Conservation (phyloP, 495 filamentous ascomycete genomes). For the Oleoguttula mirabilis region DNA sequence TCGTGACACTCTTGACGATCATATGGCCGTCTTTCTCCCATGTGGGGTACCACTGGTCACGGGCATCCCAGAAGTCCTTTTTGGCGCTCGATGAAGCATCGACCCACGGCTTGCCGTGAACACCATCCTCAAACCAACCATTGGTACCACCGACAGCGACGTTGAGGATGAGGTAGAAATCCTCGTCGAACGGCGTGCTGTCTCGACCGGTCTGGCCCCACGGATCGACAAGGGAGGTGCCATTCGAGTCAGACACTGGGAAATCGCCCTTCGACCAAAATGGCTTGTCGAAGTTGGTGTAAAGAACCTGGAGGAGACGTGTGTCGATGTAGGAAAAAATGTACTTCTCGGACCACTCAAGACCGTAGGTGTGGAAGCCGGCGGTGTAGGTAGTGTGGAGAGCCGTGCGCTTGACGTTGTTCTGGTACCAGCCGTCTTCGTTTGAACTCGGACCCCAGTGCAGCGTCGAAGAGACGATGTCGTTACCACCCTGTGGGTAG, state of each 20-base stretch:
- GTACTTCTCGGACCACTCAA: constrained; percentile 84
- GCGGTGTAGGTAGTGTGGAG: constrained; percentile 63
- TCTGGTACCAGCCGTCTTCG: constrained; percentile 63
- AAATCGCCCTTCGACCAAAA: constrained; percentile 69
- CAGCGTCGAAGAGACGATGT: constrained; percentile 66
- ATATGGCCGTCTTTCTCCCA: constrained; percentile 58
- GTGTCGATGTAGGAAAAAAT: constrained; percentile 78
- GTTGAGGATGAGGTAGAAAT: constrained; percentile 73
- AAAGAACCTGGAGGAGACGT: constrained; percentile 65
- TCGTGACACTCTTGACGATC: constrained; percentile 60
- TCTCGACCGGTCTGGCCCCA: constrained; percentile 53
- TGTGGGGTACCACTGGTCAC: constrained; percentile 58
- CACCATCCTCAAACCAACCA: constrained; percentile 68
- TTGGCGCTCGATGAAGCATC: constrained; percentile 51
- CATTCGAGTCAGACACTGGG: constrained; percentile 53
- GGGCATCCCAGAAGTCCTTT: constrained; percentile 62
- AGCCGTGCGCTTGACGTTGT: constrained; percentile 61
- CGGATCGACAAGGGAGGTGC: constrained; percentile 51
- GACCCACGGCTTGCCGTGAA: constrained; percentile 66
- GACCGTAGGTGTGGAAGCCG: constrained; percentile 58
- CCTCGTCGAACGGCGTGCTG: constrained; percentile 67
- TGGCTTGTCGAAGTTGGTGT: constrained; percentile 58
- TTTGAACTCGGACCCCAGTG: constrained; percentile 62
- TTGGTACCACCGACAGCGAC: constrained; percentile 74
- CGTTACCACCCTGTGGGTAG: constrained; percentile 63